Base-by-base conservation (phyloP, 2,329 filamentous ascomycete species). In the Pyrenophora graminea region DNA sequence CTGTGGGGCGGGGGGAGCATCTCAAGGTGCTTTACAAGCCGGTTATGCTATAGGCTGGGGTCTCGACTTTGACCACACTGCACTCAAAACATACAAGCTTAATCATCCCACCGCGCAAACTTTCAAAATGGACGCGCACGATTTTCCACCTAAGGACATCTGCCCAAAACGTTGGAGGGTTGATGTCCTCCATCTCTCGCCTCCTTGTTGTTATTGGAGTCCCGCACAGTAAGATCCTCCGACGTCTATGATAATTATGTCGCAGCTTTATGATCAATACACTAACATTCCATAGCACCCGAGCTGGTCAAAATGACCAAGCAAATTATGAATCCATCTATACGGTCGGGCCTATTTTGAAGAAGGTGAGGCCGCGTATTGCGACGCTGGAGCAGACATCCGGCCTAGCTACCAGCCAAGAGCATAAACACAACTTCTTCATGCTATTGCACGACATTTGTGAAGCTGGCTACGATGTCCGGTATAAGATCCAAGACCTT, bases 1-100 rank as follows among this genome's bases (percentile, higher is more conserved):
- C 32, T 66, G 62, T 23, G 63, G 66, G 2, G 48, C 41, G n/a
- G 66, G 66, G 15, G 64, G 64, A 19, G 55, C 57, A 0, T 63
- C 61, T 5, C 31, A 51, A 34, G 66, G 64, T 13, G 66, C 64
- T 4, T n/a, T 17, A 1, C 51, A 61, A 23, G 64, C 64, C 0
- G 62, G 57, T 0, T 41, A 59, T 6, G 1, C 19, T 1, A 39
- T 66, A 0, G 1, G 6, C 0, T 62, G 53, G 55, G 62, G 61
- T 2, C 19, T 67, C 1, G 64, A 69, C n/a, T 45, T 45, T 1
- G 53, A 68, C 8, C 15, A 58, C 7, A 6, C 4, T 0, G 59
- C 59, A 0, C 46, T 66, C 8, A 6, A 51, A 19, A 53, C 63
- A 6, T 69, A 58, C 17, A 2, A 6, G 1, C 2, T 17, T 3